Base-by-base conservation (phyloP, 2,329 filamentous ascomycete species). In the Diaporthe ampelina region DNA sequence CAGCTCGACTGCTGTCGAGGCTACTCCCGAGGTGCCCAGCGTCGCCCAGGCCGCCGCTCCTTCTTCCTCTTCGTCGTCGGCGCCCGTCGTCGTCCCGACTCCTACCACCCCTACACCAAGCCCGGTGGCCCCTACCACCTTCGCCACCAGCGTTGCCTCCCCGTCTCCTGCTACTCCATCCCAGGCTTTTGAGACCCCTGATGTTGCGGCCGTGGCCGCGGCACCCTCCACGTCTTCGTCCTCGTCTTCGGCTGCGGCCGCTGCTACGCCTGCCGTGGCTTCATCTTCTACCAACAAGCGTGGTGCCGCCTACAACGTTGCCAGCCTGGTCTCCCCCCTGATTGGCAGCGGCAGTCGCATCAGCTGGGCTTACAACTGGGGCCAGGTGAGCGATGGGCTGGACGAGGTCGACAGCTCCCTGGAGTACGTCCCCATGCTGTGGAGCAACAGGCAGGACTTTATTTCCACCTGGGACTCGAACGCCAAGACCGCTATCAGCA, bases 311-410 rank as follows among this genome's bases (percentile, higher is more conserved):
- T 94, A 92, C 88, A 94, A 94, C 83, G 84, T 90, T 43, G 86
- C 86, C 72, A 78, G 77, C 37, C 84, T 92, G 48, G 87, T 88
- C 81, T 83, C 85, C 72, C 78, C 82, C 76, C 91, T 94, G 81
- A 79, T 83, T 61, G 78, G 77, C 61, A 80, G 81, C 67, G 82
- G 83, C 76, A 75, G 76, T 54, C 80, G 88, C 74, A 86, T 90
- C 79, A 82, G 83, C 54, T 94, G 92, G 90, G 88, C 84, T 63
- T 93, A 93, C 87, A 94, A 94, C 88, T 94, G 93, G 93, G 91
- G 84, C 58, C 86, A 87, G 61, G 76, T 76, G 15, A 78, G 85
- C 63, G 82, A 84, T 74, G 84, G 84, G 52, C 84, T 87, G 13
- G 80, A 86, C 70, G 74, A 79, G 26, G 37, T 73, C 26, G 43